A percentile compares a stretch with the other conserved stretches of the same genome.
These are phyloP conservation scores for Magnusiomyces fungicola DNA, from an alignment of 1,139 yeast species.

Conservation along the genomic window DNA sequence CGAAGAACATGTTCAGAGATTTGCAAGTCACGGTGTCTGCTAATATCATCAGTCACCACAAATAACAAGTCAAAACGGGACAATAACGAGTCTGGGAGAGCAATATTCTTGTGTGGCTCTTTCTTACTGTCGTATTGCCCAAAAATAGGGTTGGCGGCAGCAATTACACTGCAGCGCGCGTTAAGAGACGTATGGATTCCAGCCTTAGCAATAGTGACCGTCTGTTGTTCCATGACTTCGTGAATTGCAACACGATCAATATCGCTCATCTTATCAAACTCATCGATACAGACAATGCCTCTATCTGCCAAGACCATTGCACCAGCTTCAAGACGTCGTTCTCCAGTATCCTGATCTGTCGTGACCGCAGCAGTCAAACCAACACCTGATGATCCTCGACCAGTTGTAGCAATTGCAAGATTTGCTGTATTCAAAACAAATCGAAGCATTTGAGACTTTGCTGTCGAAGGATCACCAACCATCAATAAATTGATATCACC, in stretches of 20 bases:
- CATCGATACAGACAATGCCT: slow-evolving; percentile 97
- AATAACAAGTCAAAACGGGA: slow-evolving; percentile 95
- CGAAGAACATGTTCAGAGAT: slow-evolving; percentile 92
- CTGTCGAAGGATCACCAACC: slow-evolving; percentile 99
- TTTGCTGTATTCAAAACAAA: slow-evolving; percentile 93
- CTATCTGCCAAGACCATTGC: slow-evolving; percentile 99
- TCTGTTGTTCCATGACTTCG: slow-evolving; percentile 99
- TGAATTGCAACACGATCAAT: slow-evolving; percentile 96
- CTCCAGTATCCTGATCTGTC: slow-evolving; percentile 94
- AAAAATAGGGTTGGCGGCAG: slow-evolving; percentile 97
- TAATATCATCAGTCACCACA: slow-evolving; percentile 93
- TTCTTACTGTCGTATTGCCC: slow-evolving; percentile 96
- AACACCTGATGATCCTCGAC: slow-evolving; percentile 98
- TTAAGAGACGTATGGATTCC: slow-evolving; percentile 95
- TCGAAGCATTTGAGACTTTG: slow-evolving; percentile 90
- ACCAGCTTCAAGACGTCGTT: slow-evolving; percentile 94
- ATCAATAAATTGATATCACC: slow-evolving; percentile 93
- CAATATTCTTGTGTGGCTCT: slow-evolving; percentile 95
- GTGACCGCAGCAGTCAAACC: slow-evolving; percentile 99
- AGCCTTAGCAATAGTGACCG: slow-evolving; percentile 96
- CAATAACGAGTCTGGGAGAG: slow-evolving; percentile 89
- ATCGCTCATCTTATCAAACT: slow-evolving; percentile 96
- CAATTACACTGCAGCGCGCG: slow-evolving; percentile 95
- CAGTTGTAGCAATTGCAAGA: slow-evolving; percentile 95
- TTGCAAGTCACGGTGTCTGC: slow-evolving; percentile 74